Conservation (phyloP, 1,284 basidiomycete species). For the Lentinula novae-zelandiae region DNA sequence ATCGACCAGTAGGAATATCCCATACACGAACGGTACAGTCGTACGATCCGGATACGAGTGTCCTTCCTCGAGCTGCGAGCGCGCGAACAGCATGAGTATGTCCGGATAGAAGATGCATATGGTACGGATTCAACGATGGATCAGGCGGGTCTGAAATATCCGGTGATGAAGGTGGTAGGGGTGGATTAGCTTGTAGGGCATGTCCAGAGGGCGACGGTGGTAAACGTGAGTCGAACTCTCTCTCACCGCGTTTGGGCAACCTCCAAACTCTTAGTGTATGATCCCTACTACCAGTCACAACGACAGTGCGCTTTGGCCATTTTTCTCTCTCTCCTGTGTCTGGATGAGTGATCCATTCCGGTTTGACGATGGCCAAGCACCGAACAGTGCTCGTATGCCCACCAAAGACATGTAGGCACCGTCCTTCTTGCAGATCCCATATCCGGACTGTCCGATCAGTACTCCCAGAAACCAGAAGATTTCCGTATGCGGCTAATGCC, state of each 20-base stretch:
- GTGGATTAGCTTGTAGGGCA: background rate
- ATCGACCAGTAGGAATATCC: slow-evolving; percentile 88
- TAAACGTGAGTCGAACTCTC: slow-evolving; percentile 47
- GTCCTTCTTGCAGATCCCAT: slow-evolving; percentile 81
- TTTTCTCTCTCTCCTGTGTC: slow-evolving; percentile 47
- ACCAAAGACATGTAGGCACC: slow-evolving; percentile 86
- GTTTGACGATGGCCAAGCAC: slow-evolving; percentile 87
- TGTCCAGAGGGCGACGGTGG: background rate
- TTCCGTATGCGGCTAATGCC: slow-evolving; percentile 83
- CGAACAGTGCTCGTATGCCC: slow-evolving; percentile 94
- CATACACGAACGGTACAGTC: slow-evolving; percentile 92
- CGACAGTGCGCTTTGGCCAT: slow-evolving; percentile 83
- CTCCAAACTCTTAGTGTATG: slow-evolving; percentile 90
- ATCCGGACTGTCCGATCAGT: slow-evolving; percentile 94
- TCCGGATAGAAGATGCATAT: slow-evolving; percentile 79
- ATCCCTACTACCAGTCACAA: slow-evolving; percentile 92
- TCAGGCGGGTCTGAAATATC: slow-evolving; percentile 51
- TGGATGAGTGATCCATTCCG: slow-evolving; percentile 56
- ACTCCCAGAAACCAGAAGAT: slow-evolving; percentile 88
- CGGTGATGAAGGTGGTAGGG: background rate
- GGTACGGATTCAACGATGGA: slow-evolving; percentile 86
- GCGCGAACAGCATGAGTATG: slow-evolving; percentile 91
- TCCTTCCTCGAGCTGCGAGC: slow-evolving; percentile 85
- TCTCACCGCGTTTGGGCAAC: slow-evolving; percentile 75
- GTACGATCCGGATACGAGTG: slow-evolving; percentile 92